phyloP scores from a whole-genome alignment of 75 land plant species.

The Selaginella moellendorffii region DNA sequence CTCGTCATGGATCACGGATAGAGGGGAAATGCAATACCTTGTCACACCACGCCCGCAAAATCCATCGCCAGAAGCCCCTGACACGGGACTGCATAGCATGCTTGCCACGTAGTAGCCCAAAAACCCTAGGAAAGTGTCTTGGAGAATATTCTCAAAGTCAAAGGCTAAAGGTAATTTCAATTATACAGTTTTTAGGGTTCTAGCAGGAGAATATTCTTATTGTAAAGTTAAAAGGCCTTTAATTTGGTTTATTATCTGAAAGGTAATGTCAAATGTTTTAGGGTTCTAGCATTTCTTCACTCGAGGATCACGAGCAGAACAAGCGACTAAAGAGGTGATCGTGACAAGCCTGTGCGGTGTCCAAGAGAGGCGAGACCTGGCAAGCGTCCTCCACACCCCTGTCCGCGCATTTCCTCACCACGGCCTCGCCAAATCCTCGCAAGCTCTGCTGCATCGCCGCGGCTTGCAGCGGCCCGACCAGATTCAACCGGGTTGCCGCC shows the following conservation, averaged over 20 bases:
- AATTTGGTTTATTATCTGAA: too few species aligned
- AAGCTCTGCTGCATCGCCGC: slow-evolving; percentile 60
- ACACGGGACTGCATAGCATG: too few species aligned
- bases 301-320: slow-evolving; percentile 87
- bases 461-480: slow-evolving; percentile 79
- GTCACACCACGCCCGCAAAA: not conserved
- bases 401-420: slow-evolving; percentile 42
- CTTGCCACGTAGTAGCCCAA: not conserved
- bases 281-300: too few species aligned
- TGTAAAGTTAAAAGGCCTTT: too few species aligned
- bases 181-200: too few species aligned
- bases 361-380: slow-evolving; percentile 57
- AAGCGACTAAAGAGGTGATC: slow-evolving; percentile 57
- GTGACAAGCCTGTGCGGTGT: slow-evolving; percentile 72
- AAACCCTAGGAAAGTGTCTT: too few species aligned
- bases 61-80: not conserved
- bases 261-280: too few species aligned
- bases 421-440: slow-evolving; percentile 37
- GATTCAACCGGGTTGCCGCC: slow-evolving; percentile 76
- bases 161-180: too few species aligned
- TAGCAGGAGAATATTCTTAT: too few species aligned
- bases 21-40: not conserved
- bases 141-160: too few species aligned
- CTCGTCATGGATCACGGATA: not conserved
- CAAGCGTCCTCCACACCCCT: slow-evolving; percentile 52